Conservation (phyloP, 352 stramenopile genomes). For the Hyaloperonospora brassicae region DNA sequence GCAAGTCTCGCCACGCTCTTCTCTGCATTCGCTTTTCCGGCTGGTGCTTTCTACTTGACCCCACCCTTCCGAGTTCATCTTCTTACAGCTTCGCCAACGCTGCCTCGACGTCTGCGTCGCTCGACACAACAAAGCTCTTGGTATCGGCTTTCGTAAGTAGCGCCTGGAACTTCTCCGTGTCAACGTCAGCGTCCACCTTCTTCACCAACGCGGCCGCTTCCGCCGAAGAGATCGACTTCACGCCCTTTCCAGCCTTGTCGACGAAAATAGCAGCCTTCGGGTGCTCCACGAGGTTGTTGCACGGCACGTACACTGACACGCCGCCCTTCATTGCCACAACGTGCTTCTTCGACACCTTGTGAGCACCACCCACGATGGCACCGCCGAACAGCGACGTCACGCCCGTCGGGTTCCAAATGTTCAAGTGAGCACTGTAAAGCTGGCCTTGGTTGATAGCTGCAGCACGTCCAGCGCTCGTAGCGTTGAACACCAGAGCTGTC, state of each 20-base stretch:
- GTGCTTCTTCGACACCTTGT: constrained; percentile 54
- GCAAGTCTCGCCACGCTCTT: no score
- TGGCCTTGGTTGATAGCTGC: constrained; percentile 49
- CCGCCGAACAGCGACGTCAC: constrained; percentile 68
- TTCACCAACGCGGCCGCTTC: constrained; percentile 44
- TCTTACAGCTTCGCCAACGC: constrained; percentile 59
- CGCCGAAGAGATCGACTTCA: constrained; percentile 52
- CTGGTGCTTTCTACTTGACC: no score
- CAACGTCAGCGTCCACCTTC: constrained; percentile 36
- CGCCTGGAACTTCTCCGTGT: constrained; percentile 58
- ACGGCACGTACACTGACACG: constrained; percentile 57
- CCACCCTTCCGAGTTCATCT: background rate
- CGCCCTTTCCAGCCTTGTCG: constrained; percentile 42
- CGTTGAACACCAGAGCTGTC: constrained; percentile 66
- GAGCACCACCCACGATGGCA: constrained; percentile 42
- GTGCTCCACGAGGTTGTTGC: constrained; percentile 68
- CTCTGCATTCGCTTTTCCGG: no score
- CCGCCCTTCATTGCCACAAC: constrained; percentile 38
- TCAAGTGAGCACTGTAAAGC: constrained; percentile 62
- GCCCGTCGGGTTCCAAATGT: constrained; percentile 61
- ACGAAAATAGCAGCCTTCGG: constrained; percentile 59
- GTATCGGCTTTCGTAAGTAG: constrained; percentile 53
- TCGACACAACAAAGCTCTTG: constrained; percentile 60
- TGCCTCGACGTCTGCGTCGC: constrained; percentile 47
- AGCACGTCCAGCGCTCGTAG: constrained; percentile 39